Evolutionary conservation across 331 rosid genomes (phyloP).

Genomic region (Erythrophleum ivorense): DNA sequence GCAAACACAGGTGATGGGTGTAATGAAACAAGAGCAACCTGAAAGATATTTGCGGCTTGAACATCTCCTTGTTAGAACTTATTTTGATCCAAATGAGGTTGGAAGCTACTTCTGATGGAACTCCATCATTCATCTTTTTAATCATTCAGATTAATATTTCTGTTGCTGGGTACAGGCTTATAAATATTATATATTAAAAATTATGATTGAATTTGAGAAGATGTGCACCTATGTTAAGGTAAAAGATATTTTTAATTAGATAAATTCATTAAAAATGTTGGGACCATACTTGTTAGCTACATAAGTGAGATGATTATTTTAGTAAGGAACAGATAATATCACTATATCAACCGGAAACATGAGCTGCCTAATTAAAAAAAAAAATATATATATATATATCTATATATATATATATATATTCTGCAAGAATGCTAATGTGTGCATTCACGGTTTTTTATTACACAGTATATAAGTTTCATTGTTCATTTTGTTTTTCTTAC

Average conservation of each 20-base stretch:
- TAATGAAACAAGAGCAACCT: conserved; percentile 98
- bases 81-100: conserved; percentile 98
- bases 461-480: not conserved
- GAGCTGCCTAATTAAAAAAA: not conserved
- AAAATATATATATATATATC: not conserved
- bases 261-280: not conserved
- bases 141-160: not conserved
- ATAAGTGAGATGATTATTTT: not conserved
- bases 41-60: conserved; percentile 99
- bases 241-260: not conserved
- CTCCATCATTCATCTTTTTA: conserved; percentile 11
- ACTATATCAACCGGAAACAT: not conserved
- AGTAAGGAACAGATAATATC: not conserved
- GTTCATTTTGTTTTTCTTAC: not conserved
- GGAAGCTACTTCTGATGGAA: conserved; percentile 13
- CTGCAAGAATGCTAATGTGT: not conserved
- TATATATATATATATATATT: not conserved
- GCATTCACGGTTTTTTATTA: not conserved
- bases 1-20: conserved; percentile 99
- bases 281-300: not conserved
- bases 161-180: not conserved
- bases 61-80: conserved; percentile 95
- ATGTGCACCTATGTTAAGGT: not conserved
- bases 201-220: not conserved
- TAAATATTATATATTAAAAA: not conserved